Conservation (phyloP, 2,329 filamentous ascomycete genomes). For the Aspergillus texensis region DNA sequence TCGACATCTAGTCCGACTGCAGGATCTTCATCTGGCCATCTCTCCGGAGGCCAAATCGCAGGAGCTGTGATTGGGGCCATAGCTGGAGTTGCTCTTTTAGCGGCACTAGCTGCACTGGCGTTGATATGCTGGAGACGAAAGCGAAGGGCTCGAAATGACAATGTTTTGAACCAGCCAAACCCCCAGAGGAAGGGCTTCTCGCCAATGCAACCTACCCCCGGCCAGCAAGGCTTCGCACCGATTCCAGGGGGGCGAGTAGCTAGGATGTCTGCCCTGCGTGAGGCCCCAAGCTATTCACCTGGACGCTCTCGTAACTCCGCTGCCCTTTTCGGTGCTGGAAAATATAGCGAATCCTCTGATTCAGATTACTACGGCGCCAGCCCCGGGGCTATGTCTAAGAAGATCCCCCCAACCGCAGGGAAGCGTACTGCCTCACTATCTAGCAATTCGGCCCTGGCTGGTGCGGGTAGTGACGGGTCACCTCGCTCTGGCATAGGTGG, state of each 20-base stretch:
- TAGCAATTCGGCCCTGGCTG: conserved; percentile 74
- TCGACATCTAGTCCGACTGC: conserved; percentile 64
- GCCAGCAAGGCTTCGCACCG: conserved; percentile 65
- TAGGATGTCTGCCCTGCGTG: conserved; percentile 92
- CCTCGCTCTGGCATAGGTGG: conserved; percentile 68
- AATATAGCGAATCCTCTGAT: conserved; percentile 55
- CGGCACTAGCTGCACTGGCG: conserved; percentile 60
- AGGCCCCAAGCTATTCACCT: conserved; percentile 65
- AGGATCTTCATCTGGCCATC: conserved; percentile 41
- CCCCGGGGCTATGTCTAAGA: conserved; percentile 66
- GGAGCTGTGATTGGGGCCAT: conserved; percentile 85
- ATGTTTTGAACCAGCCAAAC: conserved; percentile 87
- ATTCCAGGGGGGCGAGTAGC: conserved; percentile 87
- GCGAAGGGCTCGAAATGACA: conserved; percentile 65
- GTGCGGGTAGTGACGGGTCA: conserved; percentile 67
- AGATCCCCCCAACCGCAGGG: conserved; percentile 47
- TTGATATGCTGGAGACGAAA: conserved; percentile 63
- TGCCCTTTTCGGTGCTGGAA: conserved; percentile 49
- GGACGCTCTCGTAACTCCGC: conserved; percentile 56
- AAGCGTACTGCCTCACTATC: conserved; percentile 88
- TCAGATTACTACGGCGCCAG: conserved; percentile 74
- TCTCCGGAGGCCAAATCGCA: conserved; percentile 87
- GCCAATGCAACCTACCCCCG: conserved; percentile 48
- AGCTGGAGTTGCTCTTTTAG: conserved; percentile 69
- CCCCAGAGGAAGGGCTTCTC: conserved; percentile 55